Evolutionary conservation across 2,329 filamentous ascomycete genomes (phyloP).

Genomic region (Salinomyces thailandicus): DNA sequence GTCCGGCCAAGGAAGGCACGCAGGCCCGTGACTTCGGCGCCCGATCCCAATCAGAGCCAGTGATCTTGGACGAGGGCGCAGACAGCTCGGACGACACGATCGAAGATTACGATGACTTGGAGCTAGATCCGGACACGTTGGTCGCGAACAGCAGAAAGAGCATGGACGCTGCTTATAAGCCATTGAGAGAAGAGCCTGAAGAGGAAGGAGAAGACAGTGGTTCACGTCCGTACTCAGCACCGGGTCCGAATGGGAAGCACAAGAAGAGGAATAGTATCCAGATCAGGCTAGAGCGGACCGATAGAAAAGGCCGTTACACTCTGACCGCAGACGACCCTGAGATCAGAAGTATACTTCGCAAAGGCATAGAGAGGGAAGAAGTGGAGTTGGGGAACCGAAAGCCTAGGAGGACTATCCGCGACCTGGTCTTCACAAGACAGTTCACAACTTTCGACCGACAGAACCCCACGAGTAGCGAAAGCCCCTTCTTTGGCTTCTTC

Average conservation of each 20-base stretch:
- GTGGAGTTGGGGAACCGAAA: constrained; percentile 25
- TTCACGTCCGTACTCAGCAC: not conserved
- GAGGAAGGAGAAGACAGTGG: not conserved
- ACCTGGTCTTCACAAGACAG: constrained; percentile 60
- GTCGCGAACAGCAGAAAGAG: constrained; percentile 25
- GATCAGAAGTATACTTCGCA: constrained; percentile 36
- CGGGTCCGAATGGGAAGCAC: constrained; percentile 1
- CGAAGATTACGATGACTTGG: constrained; percentile 33
- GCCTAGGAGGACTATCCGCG: constrained; percentile 41
- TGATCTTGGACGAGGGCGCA: not conserved
- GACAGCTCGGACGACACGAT: constrained; percentile 24
- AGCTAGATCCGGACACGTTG: constrained; percentile 28
- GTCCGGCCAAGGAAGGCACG: not conserved
- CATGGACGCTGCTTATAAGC: constrained; percentile 15
- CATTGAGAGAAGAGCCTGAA: constrained; percentile 2
- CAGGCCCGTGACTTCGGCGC: not conserved
- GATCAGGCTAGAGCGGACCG: constrained; percentile 37
- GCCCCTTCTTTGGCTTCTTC: constrained; percentile 69
- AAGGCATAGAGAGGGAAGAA: constrained; percentile 34
- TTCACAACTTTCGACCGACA: constrained; percentile 64
- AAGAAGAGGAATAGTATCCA: constrained; percentile 33
- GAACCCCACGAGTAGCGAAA: constrained; percentile 53
- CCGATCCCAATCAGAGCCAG: not conserved
- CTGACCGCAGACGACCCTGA: constrained; percentile 41
- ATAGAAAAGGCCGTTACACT: constrained; percentile 37